phyloP scores from a whole-genome alignment of 306 rosid species.

The Trichosanthes truncata region DNA sequence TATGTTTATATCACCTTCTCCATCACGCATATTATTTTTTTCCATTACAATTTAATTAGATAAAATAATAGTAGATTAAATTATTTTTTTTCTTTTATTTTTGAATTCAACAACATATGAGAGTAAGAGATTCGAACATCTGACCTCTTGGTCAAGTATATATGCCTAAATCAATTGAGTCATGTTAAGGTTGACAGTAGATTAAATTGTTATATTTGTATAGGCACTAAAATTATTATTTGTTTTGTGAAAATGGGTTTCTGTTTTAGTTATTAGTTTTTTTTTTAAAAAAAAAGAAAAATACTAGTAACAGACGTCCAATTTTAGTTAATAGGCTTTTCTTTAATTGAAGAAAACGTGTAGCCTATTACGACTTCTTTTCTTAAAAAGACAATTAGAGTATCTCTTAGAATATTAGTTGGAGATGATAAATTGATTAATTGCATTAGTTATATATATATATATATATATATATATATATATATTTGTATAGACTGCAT shows the following conservation, averaged over 20 bases:
- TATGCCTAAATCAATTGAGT: too few relatives aligned
- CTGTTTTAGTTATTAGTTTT: not conserved
- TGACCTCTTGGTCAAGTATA: too few relatives aligned
- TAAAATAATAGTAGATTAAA: too few relatives aligned
- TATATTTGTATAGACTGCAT: too few relatives aligned
- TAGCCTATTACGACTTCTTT: not conserved
- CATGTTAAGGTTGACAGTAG: too few relatives aligned
- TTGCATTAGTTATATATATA: too few relatives aligned
- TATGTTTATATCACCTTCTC: not conserved
- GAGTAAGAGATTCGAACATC: too few relatives aligned
- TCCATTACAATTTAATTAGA: not conserved
- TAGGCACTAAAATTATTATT: not conserved
- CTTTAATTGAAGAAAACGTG: not conserved
- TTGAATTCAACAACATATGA: too few relatives aligned
- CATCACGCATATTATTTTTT: too few relatives aligned
- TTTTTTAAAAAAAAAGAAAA: not conserved
- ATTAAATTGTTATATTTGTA: not conserved
- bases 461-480: too few relatives aligned
- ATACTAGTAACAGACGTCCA: not conserved
- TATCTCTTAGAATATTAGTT: not conserved
- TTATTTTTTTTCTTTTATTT: too few relatives aligned
- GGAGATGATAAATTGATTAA: not conserved
- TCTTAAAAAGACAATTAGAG: not conserved
- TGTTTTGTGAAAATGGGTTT: not conserved
- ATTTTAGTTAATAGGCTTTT: not conserved